These are phyloP conservation scores for Pichia sp. DNA, from an alignment of 1,139 yeast species.

Conservation along the genomic window DNA sequence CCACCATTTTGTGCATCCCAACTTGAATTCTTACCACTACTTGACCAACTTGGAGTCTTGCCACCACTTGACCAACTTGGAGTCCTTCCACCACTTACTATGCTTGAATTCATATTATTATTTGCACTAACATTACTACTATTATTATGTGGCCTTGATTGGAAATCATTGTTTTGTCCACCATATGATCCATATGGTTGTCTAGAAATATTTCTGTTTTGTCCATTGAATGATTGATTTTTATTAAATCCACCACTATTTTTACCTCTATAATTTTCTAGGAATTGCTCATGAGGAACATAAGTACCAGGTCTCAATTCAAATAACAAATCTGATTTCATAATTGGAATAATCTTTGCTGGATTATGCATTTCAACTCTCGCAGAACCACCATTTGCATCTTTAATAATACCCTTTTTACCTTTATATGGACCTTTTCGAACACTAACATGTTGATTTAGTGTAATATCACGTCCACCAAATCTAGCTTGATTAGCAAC, in stretches of 20 bases:
- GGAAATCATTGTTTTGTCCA: background rate
- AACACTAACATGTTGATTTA: slow-evolving; percentile 81
- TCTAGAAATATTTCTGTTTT: slow-evolving; percentile 26
- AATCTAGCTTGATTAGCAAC: slow-evolving; percentile 28
- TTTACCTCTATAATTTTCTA: slow-evolving; percentile 41
- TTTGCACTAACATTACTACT: slow-evolving; percentile 19
- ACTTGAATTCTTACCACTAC: slow-evolving; percentile 30
- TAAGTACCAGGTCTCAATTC: slow-evolving; percentile 56
- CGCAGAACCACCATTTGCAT: slow-evolving; percentile 86
- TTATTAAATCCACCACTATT: slow-evolving; percentile 15
- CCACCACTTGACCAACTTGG: slow-evolving; percentile 23
- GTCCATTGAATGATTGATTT: background rate
- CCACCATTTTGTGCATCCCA: slow-evolving; percentile 31
- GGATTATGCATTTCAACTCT: slow-evolving; percentile 92
- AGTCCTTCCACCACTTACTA: slow-evolving; percentile 17
- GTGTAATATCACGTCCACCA: slow-evolving; percentile 73
- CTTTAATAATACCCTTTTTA: slow-evolving; percentile 86
- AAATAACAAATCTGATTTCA: slow-evolving; percentile 69
- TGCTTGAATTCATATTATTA: slow-evolving; percentile 23
- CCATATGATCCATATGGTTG: slow-evolving; percentile 22
- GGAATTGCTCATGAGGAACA: slow-evolving; percentile 76
- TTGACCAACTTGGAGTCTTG: slow-evolving; percentile 32
- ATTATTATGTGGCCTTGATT: background rate
- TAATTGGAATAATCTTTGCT: slow-evolving; percentile 80
- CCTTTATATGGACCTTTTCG: slow-evolving; percentile 93